Base-by-base conservation (phyloP, 768 basidiomycete species). In the Pulveroboletus ravenelii region DNA sequence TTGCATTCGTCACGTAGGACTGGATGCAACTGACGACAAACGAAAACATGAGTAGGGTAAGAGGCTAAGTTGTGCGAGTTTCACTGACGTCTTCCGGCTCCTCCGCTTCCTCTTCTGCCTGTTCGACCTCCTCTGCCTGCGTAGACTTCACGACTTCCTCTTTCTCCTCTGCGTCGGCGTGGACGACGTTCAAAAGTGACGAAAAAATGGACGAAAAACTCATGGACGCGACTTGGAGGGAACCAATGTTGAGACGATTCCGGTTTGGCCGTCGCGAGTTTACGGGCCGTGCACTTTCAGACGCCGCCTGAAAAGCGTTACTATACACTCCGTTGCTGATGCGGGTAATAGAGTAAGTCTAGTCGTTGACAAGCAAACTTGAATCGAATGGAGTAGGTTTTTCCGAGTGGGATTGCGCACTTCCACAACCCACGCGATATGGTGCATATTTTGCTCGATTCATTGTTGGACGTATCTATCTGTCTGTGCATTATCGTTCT, bases 71-170 rank as follows among this genome's bases (percentile, higher is more conserved):
- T 8, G 25, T 35, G 13, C 17, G 32, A 14, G 39, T 49, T 41
- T 18, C 6, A 80, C 87, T 65, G 60, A 93, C 90, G 65, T 93
- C 91, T 69, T 92, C 89, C 13, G 89, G 89, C 56, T 90, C 80
- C 53, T 76, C 78, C 34, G 70, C 73, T 48, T 77, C 75, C 51
- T 81, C 82, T 44, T 81, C 82, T 44, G 65, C 70, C 45, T 69
- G 77, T 51, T 75, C 74, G 45, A 71, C 76, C 53, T 75, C 61
- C 41, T 72, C 69, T 8, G 54, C 70, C 40, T 63, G 60, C 45
- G 70, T 64, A 57, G 76, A 67, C 42, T 72, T 73, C 31, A 55
- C 35, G 25, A 55, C 55, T 32, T 47, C 47, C 29, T 59, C 56
- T 48, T 63, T 59, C 44, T 63, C 62, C 38, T 67, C 69, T 31